phyloP scores from a whole-genome alignment of 2,329 filamentous ascomycete species.

The Tolypocladium tropicale region DNA sequence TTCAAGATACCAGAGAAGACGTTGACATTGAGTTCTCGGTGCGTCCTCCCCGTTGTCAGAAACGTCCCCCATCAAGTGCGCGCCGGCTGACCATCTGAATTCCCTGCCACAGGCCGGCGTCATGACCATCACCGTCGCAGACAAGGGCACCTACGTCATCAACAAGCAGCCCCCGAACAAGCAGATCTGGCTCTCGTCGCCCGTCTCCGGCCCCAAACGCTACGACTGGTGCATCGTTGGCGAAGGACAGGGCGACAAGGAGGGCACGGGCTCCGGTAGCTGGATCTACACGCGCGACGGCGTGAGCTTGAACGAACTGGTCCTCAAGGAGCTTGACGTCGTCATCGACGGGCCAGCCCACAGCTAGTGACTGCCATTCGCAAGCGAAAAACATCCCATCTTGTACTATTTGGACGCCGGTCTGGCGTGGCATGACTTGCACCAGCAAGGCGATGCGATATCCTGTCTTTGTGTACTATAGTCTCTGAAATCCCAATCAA shows the following conservation, averaged over 20 bases:
- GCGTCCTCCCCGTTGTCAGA: conserved; percentile 24
- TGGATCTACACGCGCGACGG: conserved; percentile 88
- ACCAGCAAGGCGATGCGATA: background rate
- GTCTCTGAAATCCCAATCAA: background rate
- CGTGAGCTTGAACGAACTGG: conserved; percentile 59
- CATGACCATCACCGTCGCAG: conserved; percentile 61
- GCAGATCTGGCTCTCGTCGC: conserved; percentile 93
- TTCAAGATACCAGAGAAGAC: conserved; percentile 63
- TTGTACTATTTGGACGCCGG: background rate
- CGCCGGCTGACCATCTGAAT: conserved; percentile 2
- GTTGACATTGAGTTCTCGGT: conserved; percentile 87
- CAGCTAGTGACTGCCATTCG: conserved; percentile 9
- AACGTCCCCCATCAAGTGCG: background rate
- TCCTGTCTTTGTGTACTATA: background rate
- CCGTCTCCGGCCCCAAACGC: conserved; percentile 82
- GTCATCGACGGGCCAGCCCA: conserved; percentile 32
- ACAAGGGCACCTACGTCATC: conserved; percentile 75
- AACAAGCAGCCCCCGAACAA: conserved; percentile 99
- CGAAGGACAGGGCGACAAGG: conserved; percentile 64
- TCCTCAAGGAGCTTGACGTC: conserved; percentile 68
- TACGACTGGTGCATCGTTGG: conserved; percentile 78
- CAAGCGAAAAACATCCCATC: background rate
- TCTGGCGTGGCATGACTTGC: background rate
- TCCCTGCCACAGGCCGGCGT: conserved; percentile 60
- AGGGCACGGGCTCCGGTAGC: conserved; percentile 59